These are phyloP conservation scores for Aspergillus piperis DNA, from an alignment of 2,329 filamentous ascomycete species.

Conservation along the genomic window DNA sequence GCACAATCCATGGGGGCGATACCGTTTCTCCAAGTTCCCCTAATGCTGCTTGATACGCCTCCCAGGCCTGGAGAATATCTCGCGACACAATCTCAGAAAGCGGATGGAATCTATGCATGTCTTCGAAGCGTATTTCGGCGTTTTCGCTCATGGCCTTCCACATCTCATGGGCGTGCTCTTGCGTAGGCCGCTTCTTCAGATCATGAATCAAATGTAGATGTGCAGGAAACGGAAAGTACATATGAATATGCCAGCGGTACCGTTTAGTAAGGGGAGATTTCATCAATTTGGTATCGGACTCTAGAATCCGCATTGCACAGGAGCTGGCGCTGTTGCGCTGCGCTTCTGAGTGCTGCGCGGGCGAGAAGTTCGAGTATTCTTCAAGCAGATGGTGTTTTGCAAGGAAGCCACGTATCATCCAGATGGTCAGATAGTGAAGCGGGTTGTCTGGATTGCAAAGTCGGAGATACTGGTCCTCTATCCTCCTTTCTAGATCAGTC, in stretches of 20 bases:
- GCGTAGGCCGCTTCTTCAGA: constrained; percentile 40
- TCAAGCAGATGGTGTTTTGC: constrained; percentile 55
- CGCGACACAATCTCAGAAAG: constrained; percentile 37
- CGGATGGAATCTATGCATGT: constrained; percentile 13
- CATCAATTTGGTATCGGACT: constrained; percentile 50
- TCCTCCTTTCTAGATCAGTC: constrained; percentile 37
- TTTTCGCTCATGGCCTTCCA: constrained; percentile 53
- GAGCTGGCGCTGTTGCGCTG: constrained; percentile 34
- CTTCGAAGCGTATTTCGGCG: constrained; percentile 39
- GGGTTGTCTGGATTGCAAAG: constrained; percentile 45
- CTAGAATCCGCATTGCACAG: constrained; percentile 43
- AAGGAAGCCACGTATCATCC: constrained; percentile 47
- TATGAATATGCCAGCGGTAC: constrained; percentile 46
- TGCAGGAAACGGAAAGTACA: constrained; percentile 53
- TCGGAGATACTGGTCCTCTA: constrained; percentile 53
- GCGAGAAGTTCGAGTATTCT: constrained; percentile 41
- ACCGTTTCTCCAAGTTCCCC: constrained; percentile 17
- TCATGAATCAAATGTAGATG: constrained; percentile 51
- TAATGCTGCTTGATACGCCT: constrained; percentile 27
- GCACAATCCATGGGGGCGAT: constrained; percentile 33
- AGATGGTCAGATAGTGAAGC: constrained; percentile 52
- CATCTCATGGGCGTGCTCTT: constrained; percentile 34
- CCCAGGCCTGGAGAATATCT: constrained; percentile 47
- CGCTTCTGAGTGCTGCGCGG: constrained; percentile 28
- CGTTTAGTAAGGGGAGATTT: constrained; percentile 44